Percentiles rank a stretch among this genome's conserved stretches.
Conservation (phyloP, 768 basidiomycete genomes). For the Russula lepida region DNA sequence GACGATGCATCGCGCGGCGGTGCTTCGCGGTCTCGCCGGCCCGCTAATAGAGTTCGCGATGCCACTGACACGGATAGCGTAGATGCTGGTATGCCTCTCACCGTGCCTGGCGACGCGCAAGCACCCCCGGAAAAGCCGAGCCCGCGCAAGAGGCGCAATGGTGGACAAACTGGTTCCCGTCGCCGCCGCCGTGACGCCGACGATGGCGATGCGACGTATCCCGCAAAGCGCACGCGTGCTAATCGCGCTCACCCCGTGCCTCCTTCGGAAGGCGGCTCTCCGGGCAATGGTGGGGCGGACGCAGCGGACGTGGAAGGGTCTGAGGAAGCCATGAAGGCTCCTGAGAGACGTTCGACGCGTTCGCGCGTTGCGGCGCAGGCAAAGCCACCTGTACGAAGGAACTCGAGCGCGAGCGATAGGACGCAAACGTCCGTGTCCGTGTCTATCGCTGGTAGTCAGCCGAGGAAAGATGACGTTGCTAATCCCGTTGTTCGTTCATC, state of each 20-base stretch:
- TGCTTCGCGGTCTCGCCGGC: slow-evolving; percentile 16
- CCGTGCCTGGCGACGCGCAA: slow-evolving; percentile 2
- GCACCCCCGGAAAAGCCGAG: slow-evolving; percentile 15
- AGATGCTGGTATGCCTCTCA: slow-evolving; percentile 9
- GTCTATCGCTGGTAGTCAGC: slow-evolving; percentile 20
- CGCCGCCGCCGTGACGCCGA: slow-evolving; percentile 22
- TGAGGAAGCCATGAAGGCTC: slow-evolving; percentile 15
- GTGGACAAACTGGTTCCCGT: slow-evolving; percentile 14
- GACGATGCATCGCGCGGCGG: slow-evolving; percentile 7
- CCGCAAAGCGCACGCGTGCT: slow-evolving; percentile 21
- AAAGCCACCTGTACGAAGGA: slow-evolving; percentile 13
- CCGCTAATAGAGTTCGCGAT: slow-evolving; percentile 18
- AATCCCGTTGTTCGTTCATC: neutral
- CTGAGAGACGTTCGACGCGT: slow-evolving; percentile 21
- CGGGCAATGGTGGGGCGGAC: slow-evolving; percentile 14
- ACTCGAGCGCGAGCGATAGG: slow-evolving; percentile 21
- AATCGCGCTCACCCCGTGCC: slow-evolving; percentile 8
- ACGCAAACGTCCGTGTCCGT: slow-evolving; percentile 21
- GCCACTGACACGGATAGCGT: slow-evolving; percentile 9
- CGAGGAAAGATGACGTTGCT: slow-evolving; percentile 14
- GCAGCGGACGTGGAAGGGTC: slow-evolving; percentile 11
- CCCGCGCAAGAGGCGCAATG: slow-evolving; percentile 19
- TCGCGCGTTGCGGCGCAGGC: slow-evolving; percentile 20
- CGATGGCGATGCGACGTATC: slow-evolving; percentile 21
- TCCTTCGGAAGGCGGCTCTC: slow-evolving; percentile 16